phyloP scores from a whole-genome alignment of 2,329 filamentous ascomycete genomes.

The Colletotrichum sp. region DNA sequence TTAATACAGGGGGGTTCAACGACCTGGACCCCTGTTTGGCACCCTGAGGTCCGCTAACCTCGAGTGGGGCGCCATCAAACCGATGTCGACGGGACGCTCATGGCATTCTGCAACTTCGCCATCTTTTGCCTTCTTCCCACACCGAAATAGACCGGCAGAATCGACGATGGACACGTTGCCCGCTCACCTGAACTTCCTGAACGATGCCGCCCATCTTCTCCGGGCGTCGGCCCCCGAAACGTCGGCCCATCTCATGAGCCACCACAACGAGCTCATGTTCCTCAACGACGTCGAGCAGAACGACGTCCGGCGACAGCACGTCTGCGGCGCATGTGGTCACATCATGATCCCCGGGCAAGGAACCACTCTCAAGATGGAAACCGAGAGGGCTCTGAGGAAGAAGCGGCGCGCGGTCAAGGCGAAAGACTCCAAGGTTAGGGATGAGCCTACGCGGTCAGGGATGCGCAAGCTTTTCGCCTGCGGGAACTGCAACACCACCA shows the following conservation, averaged over 20 bases:
- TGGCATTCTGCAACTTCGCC: background rate
- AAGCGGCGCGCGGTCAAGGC: slow-evolving; percentile 14
- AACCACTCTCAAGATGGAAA: slow-evolving; percentile 43
- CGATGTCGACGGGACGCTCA: background rate
- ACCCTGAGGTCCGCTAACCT: background rate
- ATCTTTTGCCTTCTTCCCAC: background rate
- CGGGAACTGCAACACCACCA: slow-evolving; percentile 10
- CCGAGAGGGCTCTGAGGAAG: slow-evolving; percentile 54
- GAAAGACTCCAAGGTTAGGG: background rate
- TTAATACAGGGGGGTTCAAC: background rate
- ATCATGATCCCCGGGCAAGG: slow-evolving; percentile 61
- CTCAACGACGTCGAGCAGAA: slow-evolving; percentile 48
- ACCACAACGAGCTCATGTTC: slow-evolving; percentile 54
- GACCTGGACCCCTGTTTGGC: background rate
- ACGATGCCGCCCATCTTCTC: slow-evolving; percentile 65
- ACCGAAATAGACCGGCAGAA: background rate
- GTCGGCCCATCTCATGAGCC: slow-evolving; percentile 65
- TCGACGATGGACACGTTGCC: slow-evolving; percentile 2
- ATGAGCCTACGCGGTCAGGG: background rate
- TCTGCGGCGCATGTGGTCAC: slow-evolving; percentile 65
- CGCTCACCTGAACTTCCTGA: slow-evolving; percentile 48
- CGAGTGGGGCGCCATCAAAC: slow-evolving; percentile 1
- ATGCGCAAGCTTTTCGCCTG: slow-evolving; percentile 16
- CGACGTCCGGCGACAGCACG: slow-evolving; percentile 57
- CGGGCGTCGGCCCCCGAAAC: slow-evolving; percentile 56